phyloP scores from a whole-genome alignment of 129 eudicot genomes.

The Solidago caesia region DNA sequence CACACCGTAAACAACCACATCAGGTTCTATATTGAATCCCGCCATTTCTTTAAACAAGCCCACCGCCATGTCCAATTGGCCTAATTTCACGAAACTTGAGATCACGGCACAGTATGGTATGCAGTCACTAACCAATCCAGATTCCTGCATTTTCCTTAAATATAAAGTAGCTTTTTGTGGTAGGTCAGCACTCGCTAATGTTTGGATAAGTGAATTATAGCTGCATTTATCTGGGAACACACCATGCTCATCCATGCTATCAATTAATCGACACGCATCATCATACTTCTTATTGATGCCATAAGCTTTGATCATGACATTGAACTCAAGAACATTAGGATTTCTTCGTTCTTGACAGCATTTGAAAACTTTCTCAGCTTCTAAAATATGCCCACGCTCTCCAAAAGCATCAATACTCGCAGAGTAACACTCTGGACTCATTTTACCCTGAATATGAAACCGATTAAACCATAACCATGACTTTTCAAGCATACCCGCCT shows the following conservation, averaged over 20 bases:
- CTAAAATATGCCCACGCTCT: slow-evolving; percentile 57
- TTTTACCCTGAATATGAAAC: slow-evolving; percentile 67
- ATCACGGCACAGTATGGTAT: slow-evolving; percentile 73
- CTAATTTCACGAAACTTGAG: slow-evolving; percentile 61
- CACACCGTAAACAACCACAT: slow-evolving; percentile 65
- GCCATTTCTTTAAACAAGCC: slow-evolving; percentile 66
- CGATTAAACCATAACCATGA: slow-evolving; percentile 80
- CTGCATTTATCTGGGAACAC: slow-evolving; percentile 69
- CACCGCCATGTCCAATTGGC: slow-evolving; percentile 52
- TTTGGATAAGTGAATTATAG: slow-evolving; percentile 61
- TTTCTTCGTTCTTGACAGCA: slow-evolving; percentile 54
- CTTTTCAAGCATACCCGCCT: slow-evolving; percentile 56
- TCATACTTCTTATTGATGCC: slow-evolving; percentile 68
- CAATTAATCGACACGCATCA: slow-evolving; percentile 64
- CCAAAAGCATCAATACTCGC: slow-evolving; percentile 95
- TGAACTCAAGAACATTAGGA: slow-evolving; percentile 59
- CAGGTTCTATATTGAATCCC: slow-evolving; percentile 53
- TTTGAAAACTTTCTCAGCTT: slow-evolving; percentile 59
- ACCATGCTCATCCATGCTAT: slow-evolving; percentile 58
- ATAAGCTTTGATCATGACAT: slow-evolving; percentile 91
- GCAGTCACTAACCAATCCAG: slow-evolving; percentile 51
- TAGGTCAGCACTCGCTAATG: slow-evolving; percentile 58
- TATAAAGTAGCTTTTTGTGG: slow-evolving; percentile 57
- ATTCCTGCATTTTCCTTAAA: slow-evolving; percentile 66
- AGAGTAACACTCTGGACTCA: slow-evolving; percentile 79